Base-by-base conservation (phyloP, 164 flowering plant species). In the Houttuynia cordata region DNA sequence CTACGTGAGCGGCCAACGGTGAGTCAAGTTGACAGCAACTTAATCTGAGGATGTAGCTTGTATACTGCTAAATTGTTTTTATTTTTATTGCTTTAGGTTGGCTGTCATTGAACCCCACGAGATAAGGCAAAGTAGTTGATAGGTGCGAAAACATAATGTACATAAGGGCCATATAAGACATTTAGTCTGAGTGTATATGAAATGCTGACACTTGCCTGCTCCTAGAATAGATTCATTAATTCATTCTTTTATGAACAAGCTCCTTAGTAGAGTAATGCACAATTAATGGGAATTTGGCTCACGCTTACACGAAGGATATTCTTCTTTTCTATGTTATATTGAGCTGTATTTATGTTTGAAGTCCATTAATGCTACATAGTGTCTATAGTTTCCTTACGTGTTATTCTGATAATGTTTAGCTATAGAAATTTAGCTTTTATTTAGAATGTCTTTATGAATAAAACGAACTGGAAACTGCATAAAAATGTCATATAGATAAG, bases 1-100 rank as follows among this genome's bases (percentile, higher is more conserved):
- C 24, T 91, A 77, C 70, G 23, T 62, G 25, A 71, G 66, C 72
- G 96, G 97, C 53, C 83, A 90, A 76, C 85, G 95, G 98, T 92
- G 68, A 65, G n/a, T 17, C 23, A 2, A 20, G n/a, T 47, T 6
- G 17, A 45, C 1, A 12, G 49, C 17, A 8, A 12, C 17, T 7
- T 45, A 12, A 10, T 14, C 17, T 45, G 49, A 45, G 49, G 49
- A 12, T 4, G 49, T 45, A 45, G 17, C 14, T 12, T 45, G 49
- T 45, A 30, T 17, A 45, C 49, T 45, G 17, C 17, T 45, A 12
- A 12, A 17, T 45, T 45, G 14, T 12, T 45, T 45, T 45, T 12
- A 41, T 45, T 45, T 12, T 12, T 45, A 3, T 17, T 45, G 49
- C 17, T 45, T 12, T 45, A 8, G 2, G 14, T 45, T 45, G 12